Conservation (phyloP, 768 basidiomycete species). For the Peribolospora kevripleyi region DNA sequence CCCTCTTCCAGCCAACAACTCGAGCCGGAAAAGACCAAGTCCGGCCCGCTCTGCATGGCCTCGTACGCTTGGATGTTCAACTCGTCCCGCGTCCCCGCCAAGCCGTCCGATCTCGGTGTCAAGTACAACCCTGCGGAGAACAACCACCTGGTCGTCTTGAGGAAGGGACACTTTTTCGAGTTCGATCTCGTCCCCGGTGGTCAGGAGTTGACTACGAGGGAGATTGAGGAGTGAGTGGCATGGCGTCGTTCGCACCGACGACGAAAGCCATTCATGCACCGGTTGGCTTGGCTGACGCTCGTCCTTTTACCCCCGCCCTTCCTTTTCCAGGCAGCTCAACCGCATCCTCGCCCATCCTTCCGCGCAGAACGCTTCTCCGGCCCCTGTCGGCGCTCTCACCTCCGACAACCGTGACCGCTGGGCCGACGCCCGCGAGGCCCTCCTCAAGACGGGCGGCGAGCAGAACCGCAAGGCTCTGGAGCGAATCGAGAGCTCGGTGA, state of each 20-base stretch:
- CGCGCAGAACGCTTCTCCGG: constrained; percentile 20
- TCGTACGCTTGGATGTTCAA: constrained; percentile 99
- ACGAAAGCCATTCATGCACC: too few relatives aligned
- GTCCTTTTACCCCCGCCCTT: not conserved
- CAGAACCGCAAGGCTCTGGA: constrained; percentile 41
- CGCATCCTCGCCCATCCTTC: constrained; percentile 45
- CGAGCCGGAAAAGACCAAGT: constrained; percentile 63
- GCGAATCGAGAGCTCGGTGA: constrained; percentile 70
- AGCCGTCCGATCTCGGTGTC: constrained; percentile 54
- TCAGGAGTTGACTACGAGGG: constrained; percentile 47
- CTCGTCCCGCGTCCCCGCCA: constrained; percentile 59
- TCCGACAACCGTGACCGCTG: constrained; percentile 73
- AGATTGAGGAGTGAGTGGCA: constrained; percentile 43
- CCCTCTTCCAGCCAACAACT: constrained; percentile 34
- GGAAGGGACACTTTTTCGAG: constrained; percentile 76
- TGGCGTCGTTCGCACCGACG: too few relatives aligned
- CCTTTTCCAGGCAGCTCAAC: constrained; percentile 29
- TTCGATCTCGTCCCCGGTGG: constrained; percentile 41
- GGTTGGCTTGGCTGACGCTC: too few relatives aligned
- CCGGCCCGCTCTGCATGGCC: constrained; percentile 55
- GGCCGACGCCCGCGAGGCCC: constrained; percentile 47
- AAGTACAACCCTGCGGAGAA: constrained; percentile 51
- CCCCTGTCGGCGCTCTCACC: constrained; percentile 55
- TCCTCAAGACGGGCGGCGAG: constrained; percentile 17
- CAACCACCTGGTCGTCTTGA: constrained; percentile 71